Base-by-base conservation (phyloP, 257 asterid species). In the Scutellaria barbata region DNA sequence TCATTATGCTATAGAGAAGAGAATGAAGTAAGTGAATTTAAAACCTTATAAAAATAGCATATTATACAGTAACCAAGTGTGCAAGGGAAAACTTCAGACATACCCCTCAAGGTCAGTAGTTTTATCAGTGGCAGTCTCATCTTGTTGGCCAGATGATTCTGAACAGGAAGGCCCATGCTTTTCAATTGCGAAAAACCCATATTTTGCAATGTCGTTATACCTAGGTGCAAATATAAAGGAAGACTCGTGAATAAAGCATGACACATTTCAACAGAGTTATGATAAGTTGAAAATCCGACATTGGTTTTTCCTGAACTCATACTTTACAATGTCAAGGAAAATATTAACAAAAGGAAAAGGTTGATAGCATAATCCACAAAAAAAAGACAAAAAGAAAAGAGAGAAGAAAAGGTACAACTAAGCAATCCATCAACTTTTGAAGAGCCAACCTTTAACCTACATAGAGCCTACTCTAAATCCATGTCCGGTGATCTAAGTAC, bases 181-280 rank as follows among this genome's bases (percentile, higher is more conserved):
- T 76, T 74, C 92, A 39, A 84, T 74, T 54, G 98, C 89, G 40
- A 89, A 86, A 81, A 88, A 89, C 0, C 99, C 99, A 69, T 81
- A 71, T 72, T 88, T 92, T 0, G 98, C 99, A 37, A 95, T 95
- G 81, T 92, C 99, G 72, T 76, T 84, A 71, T 94, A 94, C 99
- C 99, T 91, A 83, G 69, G 67, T 66, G 37, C 71, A 57, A 58
- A 65, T 30, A 54, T 17, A 71, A 39, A 73, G 63, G 42, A 46
- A 50, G 39, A 77, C 30, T 46, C 71, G 47, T 60, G 52, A 64
- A 13, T 39, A 68, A 71, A 70, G 42, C 66, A 43, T 73, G 61
- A 67, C 10, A 41, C 12, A 16, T 12, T 66, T 43, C 52, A 22
- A 58, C 51, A 35, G 71, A 63, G n/a, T 74, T 51, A 22, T 55